Evolutionary conservation across 163 green algal genomes (phyloP), one percentile per base, ranked within the genome.

Genomic region (Scenedesmus sp.): DNA sequence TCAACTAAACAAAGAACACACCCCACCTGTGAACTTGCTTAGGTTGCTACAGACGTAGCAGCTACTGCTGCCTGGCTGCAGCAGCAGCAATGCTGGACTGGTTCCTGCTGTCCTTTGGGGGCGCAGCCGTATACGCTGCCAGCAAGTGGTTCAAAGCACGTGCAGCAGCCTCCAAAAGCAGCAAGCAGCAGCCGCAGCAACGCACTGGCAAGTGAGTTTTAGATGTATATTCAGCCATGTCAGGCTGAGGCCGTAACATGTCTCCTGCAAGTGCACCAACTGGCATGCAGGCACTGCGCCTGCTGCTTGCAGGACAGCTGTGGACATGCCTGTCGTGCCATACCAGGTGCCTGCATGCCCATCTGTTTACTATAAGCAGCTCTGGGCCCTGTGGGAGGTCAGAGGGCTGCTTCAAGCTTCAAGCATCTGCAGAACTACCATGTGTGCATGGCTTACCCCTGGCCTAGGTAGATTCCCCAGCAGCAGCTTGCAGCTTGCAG

Each of bases 61-160:
- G 79, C 70, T 15, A 5, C 70, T 79, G 70, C 70, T 79, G 70
- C 79, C 16, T 62, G 60, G 64, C 4, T 8, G 55, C 16, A 79
- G 1, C n/a, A 70, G 85, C 79, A 88, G 62, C 79, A 92, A 92
- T 84, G 88, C 56, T 91, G 12, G 89, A 88, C 89, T 92, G 77
- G 89, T 60, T 92, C 3, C 52, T 85, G 52, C 2, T 88, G 5
- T 66, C 81, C 34, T 46, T 8, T 57, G 82, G 89, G 4, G 82
- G 89, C 20, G 89, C 81, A 54, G 82, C 66, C 0, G 7, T 92
- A 4, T 83, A 85, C 46, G 82, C 62, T 26, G 81, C 64, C 8
- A 34, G 60, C 64, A 82, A 20, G 18, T 77, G 64, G 46, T 46
- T 88, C 0, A 34, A 55, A 6, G 46, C 59, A 6, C 84, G 62